A percentile compares a stretch with the other conserved stretches of the same genome.
Evolutionary conservation across 192 early-diverging fungal genomes (phyloP).

Genomic region (Geosiphon pyriformis): DNA sequence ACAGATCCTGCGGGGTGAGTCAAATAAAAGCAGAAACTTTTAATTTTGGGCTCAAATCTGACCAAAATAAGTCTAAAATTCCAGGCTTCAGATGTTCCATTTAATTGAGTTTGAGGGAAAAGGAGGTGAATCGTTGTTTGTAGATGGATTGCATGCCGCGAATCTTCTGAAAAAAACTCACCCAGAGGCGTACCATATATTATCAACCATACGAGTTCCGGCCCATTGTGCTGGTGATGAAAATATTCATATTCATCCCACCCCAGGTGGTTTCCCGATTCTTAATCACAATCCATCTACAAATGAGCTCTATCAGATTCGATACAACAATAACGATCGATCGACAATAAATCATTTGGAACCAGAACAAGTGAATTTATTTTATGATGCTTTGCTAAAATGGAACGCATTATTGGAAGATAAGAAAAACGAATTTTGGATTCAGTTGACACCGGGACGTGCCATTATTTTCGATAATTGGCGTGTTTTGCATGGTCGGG

Average conservation of each 20-base stretch:
- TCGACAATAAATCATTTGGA: slow-evolving; percentile 50
- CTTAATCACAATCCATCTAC: slow-evolving; percentile 57
- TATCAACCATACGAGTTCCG: slow-evolving; percentile 56
- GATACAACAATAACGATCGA: slow-evolving; percentile 84
- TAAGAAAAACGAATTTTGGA: slow-evolving; percentile 59
- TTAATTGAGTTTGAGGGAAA: slow-evolving; percentile 59
- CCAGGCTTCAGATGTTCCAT: slow-evolving; percentile 76
- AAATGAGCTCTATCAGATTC: slow-evolving; percentile 54
- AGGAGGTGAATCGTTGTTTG: slow-evolving; percentile 72
- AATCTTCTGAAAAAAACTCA: slow-evolving; percentile 47
- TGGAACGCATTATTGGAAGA: slow-evolving; percentile 59
- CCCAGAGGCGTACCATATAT: slow-evolving; percentile 53
- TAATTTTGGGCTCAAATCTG: too few relatives aligned
- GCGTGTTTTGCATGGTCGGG: slow-evolving; percentile 74
- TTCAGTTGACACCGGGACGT: slow-evolving; percentile 58
- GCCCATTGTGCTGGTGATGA: slow-evolving; percentile 74
- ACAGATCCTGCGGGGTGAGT: slow-evolving; percentile 73
- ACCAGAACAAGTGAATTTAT: slow-evolving; percentile 44
- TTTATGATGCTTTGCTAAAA: slow-evolving; percentile 64
- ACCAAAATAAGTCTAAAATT: too few relatives aligned
- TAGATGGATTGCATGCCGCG: slow-evolving; percentile 76
- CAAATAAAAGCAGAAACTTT: too few relatives aligned
- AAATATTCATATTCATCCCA: slow-evolving; percentile 55
- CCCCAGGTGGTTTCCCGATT: slow-evolving; percentile 54
- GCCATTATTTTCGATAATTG: slow-evolving; percentile 80